phyloP scores from a whole-genome alignment of 169 alveolate genomes.

The Plasmodium cynomolgi region DNA sequence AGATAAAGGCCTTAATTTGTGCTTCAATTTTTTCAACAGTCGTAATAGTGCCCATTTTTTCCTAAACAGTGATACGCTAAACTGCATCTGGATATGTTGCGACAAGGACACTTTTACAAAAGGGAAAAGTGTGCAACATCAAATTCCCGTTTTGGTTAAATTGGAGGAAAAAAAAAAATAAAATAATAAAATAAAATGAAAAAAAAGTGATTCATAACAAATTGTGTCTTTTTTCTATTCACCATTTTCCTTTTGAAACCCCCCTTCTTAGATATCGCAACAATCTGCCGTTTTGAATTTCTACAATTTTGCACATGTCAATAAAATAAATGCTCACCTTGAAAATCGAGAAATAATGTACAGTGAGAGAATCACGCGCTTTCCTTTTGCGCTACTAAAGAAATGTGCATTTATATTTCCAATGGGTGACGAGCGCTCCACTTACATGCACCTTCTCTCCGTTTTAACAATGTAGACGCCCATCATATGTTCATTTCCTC shows the following conservation, averaged over 20 bases:
- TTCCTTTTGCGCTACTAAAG: background rate
- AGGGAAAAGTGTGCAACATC: constrained; percentile 9
- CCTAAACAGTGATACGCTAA: constrained; percentile 32
- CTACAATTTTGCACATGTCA: background rate
- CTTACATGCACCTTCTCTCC: background rate
- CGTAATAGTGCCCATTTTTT: constrained; percentile 11
- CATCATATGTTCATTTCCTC: background rate
- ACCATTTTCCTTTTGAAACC: background rate
- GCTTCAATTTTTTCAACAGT: constrained; percentile 25
- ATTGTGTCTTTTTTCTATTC: background rate
- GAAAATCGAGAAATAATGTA: constrained; percentile 25
- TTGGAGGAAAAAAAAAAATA: background rate
- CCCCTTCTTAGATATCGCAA: background rate
- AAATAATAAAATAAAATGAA: background rate
- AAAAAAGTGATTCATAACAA: background rate
- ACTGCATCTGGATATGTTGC: constrained; percentile 34
- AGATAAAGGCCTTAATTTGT: constrained; percentile 39
- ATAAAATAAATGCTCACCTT: constrained; percentile 10
- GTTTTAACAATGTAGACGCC: background rate
- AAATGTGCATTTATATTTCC: background rate
- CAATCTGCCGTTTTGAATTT: background rate
- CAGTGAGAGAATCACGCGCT: background rate
- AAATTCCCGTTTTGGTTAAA: constrained; percentile 68
- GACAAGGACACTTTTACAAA: constrained; percentile 37
- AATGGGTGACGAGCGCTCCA: background rate